Conservation (phyloP, 345 rosid species). For the Pugionium cornutum region DNA sequence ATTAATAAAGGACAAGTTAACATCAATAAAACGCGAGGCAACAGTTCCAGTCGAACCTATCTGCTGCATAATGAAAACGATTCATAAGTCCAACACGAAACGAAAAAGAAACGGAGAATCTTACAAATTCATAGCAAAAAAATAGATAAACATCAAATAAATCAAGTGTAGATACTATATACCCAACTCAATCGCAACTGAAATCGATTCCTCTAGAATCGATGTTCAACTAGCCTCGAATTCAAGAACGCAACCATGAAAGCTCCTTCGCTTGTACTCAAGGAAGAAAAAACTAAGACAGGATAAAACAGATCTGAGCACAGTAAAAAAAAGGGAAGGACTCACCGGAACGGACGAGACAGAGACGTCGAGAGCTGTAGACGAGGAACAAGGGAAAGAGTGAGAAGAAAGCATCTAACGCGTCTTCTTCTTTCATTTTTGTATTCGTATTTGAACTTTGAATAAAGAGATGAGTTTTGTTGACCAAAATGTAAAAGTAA, state of each 20-base stretch:
- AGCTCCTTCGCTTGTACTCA: not conserved
- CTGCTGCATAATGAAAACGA: not conserved
- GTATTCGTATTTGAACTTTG: no score
- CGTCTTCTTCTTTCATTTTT: no score
- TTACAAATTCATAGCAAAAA: not conserved
- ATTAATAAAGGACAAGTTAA: not conserved
- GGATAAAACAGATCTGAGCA: conserved; percentile 2
- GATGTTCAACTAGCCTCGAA: not conserved
- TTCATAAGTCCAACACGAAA: conserved; percentile 3
- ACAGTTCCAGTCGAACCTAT: not conserved
- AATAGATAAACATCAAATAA: not conserved
- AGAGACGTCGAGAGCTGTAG: conserved; percentile 13
- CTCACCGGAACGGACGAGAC: conserved; percentile 19
- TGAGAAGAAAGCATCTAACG: not conserved
- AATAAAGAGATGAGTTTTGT: no score
- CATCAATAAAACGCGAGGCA: not conserved
- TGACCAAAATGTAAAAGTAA: no score
- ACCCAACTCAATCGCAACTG: not conserved
- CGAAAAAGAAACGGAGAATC: not conserved
- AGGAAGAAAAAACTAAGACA: not conserved
- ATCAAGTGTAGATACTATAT: not conserved
- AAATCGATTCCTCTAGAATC: conserved; percentile 6
- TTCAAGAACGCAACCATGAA: conserved; percentile 6
- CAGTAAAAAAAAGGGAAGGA: not conserved
- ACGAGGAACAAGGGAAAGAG: conserved; percentile 11